Evolutionary conservation across 371 early-diverging fungal genomes (phyloP).

Genomic region (Mortierella sp.): DNA sequence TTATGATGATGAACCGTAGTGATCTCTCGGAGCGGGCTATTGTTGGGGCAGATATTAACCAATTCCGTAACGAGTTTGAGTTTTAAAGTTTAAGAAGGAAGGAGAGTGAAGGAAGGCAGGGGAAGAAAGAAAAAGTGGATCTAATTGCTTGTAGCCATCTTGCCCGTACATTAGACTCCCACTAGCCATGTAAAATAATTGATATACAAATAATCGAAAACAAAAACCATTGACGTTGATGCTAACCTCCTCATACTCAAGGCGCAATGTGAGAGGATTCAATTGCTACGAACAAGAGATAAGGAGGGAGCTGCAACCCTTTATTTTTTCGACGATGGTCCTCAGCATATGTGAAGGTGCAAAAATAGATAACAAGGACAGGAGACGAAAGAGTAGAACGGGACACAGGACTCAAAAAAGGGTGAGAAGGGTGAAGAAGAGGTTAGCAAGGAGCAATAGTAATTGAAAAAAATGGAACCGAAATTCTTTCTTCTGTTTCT

Average conservation of each 20-base stretch:
- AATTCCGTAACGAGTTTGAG: conserved; percentile 74
- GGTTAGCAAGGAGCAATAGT: too few relatives aligned
- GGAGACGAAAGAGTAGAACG: background rate
- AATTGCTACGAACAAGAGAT: background rate
- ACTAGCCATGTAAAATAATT: background rate
- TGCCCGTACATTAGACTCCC: background rate
- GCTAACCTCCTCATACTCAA: too few relatives aligned
- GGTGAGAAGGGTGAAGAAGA: background rate
- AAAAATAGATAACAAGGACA: too few relatives aligned
- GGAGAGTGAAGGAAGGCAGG: background rate
- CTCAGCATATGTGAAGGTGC: too few relatives aligned
- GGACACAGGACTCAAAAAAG: background rate
- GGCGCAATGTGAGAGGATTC: background rate
- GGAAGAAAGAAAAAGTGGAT: background rate
- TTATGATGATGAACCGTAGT: conserved; percentile 71
- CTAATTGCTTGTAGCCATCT: background rate
- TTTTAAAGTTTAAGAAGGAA: conserved; percentile 58
- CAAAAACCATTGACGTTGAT: background rate
- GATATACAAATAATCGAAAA: background rate
- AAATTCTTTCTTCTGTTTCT: too few relatives aligned
- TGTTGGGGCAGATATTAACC: conserved; percentile 70
- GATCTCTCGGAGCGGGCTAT: conserved; percentile 69
- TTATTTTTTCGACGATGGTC: too few relatives aligned
- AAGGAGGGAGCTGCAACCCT: too few relatives aligned
- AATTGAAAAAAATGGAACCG: too few relatives aligned